Conservation (phyloP, 1,284 basidiomycete species). For the Cryptococcus sp. region DNA sequence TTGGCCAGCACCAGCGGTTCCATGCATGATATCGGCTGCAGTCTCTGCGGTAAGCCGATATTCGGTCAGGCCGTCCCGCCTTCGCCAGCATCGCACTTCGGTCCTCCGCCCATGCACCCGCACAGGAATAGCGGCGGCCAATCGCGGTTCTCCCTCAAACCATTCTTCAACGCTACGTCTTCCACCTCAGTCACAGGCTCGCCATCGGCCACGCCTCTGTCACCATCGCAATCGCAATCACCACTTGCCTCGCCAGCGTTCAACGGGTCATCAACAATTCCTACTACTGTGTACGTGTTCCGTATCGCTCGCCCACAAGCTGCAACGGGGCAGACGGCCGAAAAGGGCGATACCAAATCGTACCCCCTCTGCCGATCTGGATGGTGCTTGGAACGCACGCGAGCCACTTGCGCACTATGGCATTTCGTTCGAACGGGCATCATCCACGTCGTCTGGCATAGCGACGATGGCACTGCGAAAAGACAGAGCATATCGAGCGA, state of each 20-base stretch:
- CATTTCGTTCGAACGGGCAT: slow-evolving; percentile 79
- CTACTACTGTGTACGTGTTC: slow-evolving; percentile 52
- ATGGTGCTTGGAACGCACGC: slow-evolving; percentile 58
- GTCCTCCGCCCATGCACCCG: slow-evolving; percentile 34
- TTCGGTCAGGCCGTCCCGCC: slow-evolving; percentile 23
- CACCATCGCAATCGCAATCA: slow-evolving; percentile 33
- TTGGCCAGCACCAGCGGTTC: slow-evolving; percentile 30
- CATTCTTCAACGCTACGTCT: slow-evolving; percentile 38
- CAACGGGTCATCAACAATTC: slow-evolving; percentile 7
- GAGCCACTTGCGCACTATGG: slow-evolving; percentile 89
- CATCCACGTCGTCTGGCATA: slow-evolving; percentile 82
- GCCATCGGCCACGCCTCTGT: slow-evolving; percentile 30
- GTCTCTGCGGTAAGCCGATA: slow-evolving; percentile 67
- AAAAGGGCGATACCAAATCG: slow-evolving; percentile 37
- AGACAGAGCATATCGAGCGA: slow-evolving; percentile 10
- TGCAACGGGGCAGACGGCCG: slow-evolving; percentile 35
- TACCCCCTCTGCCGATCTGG: slow-evolving; percentile 75
- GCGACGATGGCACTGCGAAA: slow-evolving; percentile 59
- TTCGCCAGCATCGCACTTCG: slow-evolving; percentile 35
- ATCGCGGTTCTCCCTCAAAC: slow-evolving; percentile 48
- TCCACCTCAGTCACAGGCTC: slow-evolving; percentile 23
- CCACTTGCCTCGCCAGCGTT: slow-evolving; percentile 34
- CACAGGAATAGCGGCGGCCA: slow-evolving; percentile 6
- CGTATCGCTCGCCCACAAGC: slow-evolving; percentile 41
- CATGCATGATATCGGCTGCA: slow-evolving; percentile 58